Conservation (phyloP, 202 grass and related monocot species). For the Setaria viridis region DNA sequence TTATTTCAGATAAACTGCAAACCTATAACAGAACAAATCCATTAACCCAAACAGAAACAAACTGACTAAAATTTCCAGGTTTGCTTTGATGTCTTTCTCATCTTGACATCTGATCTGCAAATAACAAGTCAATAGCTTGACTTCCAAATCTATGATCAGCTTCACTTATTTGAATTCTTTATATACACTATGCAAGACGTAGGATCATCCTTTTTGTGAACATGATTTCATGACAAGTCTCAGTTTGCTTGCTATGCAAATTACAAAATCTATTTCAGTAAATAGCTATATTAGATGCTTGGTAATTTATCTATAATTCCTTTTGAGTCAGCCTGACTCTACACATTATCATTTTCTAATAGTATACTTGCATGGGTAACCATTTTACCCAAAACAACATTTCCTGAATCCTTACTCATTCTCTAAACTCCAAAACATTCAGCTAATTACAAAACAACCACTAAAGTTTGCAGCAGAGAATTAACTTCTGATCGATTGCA, state of each 20-base stretch:
- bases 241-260: background rate
- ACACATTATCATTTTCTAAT: background rate
- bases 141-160: background rate
- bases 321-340: background rate
- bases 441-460: background rate
- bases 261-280: background rate
- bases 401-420: background rate
- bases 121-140: background rate
- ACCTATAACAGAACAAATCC: background rate
- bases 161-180: background rate
- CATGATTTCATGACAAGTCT: background rate
- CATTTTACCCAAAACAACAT: background rate
- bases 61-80: background rate
- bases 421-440: background rate
- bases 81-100: slow-evolving; percentile 16
- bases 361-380: background rate
- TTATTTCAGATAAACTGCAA: slow-evolving; percentile 1
- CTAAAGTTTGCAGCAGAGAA: background rate
- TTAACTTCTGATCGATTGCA: background rate
- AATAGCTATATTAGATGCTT: background rate
- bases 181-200: background rate
- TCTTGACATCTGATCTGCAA: background rate
- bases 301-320: background rate
- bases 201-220: background rate
- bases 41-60: background rate